Conservation (phyloP, 2,329 filamentous ascomycete species). For the Trichophyton rubrum region DNA sequence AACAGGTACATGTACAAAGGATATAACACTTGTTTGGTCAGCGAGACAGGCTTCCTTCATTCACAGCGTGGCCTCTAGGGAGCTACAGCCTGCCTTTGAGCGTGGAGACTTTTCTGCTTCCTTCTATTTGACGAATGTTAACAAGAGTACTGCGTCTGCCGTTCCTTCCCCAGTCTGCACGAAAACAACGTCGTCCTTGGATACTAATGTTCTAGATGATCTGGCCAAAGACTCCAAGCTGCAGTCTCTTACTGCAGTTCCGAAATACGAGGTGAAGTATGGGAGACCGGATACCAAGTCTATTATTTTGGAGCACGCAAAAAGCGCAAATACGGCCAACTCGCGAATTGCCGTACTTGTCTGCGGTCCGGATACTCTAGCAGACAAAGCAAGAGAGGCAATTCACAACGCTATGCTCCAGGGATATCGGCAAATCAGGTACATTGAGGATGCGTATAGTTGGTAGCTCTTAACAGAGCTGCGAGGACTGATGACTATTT, state of each 20-base stretch:
- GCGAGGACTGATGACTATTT: neutral
- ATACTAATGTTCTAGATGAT: neutral
- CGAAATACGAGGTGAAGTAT: neutral
- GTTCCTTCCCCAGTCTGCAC: neutral
- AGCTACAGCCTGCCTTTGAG: slow-evolving; percentile 10
- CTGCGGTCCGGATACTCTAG: slow-evolving; percentile 33
- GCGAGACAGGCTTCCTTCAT: slow-evolving; percentile 16
- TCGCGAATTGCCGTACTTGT: slow-evolving; percentile 26
- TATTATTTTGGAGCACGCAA: neutral
- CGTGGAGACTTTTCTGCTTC: slow-evolving; percentile 11
- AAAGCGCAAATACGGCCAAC: neutral
- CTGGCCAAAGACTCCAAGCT: neutral
- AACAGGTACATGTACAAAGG: neutral
- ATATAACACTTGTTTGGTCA: slow-evolving; percentile 17
- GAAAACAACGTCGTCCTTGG: slow-evolving; percentile 10
- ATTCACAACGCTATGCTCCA: slow-evolving; percentile 23
- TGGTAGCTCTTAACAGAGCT: slow-evolving; percentile 15
- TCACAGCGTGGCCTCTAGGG: slow-evolving; percentile 11
- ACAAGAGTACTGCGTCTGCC: neutral
- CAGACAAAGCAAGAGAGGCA: slow-evolving; percentile 30
- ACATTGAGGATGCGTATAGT: slow-evolving; percentile 36
- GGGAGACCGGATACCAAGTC: slow-evolving; percentile 8
- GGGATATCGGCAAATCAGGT: slow-evolving; percentile 25
- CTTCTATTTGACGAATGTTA: slow-evolving; percentile 11
- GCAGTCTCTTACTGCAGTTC: neutral